These are phyloP conservation scores for Xylaria curta DNA, from an alignment of 495 filamentous ascomycete genomes.

Conservation along the genomic window DNA sequence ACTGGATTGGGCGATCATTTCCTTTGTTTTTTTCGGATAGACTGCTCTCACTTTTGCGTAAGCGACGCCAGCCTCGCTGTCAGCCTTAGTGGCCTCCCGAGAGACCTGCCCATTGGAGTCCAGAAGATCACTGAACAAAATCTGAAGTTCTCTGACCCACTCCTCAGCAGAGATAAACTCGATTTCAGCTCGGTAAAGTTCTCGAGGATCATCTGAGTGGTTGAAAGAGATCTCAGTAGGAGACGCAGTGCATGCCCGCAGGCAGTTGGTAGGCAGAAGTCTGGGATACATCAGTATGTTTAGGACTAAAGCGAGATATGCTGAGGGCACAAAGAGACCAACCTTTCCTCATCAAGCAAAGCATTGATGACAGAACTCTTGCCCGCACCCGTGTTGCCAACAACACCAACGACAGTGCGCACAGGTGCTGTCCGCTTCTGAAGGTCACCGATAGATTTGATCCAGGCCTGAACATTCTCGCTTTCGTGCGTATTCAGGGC, in stretches of 20 bases:
- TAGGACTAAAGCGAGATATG: too few species aligned
- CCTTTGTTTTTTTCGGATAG: slow-evolving; percentile 62
- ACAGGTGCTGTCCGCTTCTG: slow-evolving; percentile 33
- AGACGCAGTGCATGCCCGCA: slow-evolving; percentile 68
- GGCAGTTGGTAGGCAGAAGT: slow-evolving; percentile 47
- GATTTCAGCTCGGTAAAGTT: slow-evolving; percentile 65
- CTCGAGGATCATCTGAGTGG: slow-evolving; percentile 45
- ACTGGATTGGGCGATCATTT: slow-evolving; percentile 49
- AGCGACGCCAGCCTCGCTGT: slow-evolving; percentile 63
- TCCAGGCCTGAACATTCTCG: slow-evolving; percentile 43
- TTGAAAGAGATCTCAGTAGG: slow-evolving; percentile 72
- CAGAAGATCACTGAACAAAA: slow-evolving; percentile 60
- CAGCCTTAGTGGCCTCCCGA: slow-evolving; percentile 50
- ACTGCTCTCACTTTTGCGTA: slow-evolving; percentile 70
- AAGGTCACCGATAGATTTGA: slow-evolving; percentile 48
- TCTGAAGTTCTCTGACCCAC: slow-evolving; percentile 62
- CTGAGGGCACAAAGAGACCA: background rate
- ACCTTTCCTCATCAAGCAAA: slow-evolving; percentile 60
- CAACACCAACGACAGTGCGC: slow-evolving; percentile 61
- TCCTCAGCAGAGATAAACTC: slow-evolving; percentile 64
- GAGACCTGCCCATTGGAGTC: slow-evolving; percentile 51
- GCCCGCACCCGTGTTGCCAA: slow-evolving; percentile 64
- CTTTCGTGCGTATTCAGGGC: slow-evolving; percentile 6
- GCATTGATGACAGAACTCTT: slow-evolving; percentile 69
- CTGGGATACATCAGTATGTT: slow-evolving; percentile 14